Percentiles rank a stretch among this genome's conserved stretches.
Conservation (phyloP, 805 yeast species). For the Candida insectalens region DNA sequence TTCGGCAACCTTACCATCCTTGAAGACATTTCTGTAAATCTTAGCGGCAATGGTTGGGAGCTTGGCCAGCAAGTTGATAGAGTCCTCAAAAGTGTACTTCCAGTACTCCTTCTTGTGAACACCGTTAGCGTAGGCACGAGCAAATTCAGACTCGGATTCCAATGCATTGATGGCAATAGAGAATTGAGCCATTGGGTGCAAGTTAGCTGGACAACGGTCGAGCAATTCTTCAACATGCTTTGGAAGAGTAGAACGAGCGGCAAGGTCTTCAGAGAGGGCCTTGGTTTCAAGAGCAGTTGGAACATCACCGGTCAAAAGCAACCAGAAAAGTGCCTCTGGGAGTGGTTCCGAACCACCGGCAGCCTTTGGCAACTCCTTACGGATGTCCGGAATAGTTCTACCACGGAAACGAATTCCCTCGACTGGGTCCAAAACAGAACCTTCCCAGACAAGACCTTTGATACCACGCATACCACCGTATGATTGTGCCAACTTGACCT, state of each 20-base stretch:
- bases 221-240: conserved; percentile 65
- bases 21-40: conserved; percentile 77
- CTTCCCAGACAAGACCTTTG: conserved; percentile 82
- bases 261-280: conserved; percentile 66
- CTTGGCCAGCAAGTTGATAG: conserved; percentile 72
- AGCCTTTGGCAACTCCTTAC: conserved; percentile 64
- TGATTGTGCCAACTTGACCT: conserved; percentile 68
- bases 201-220: conserved; percentile 63
- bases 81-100: conserved; percentile 78
- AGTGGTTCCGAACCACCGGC: conserved; percentile 54
- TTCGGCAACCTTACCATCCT: conserved; percentile 59
- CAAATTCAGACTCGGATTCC: conserved; percentile 74
- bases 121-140: conserved; percentile 80
- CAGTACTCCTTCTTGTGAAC: conserved; percentile 77
- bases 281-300: conserved; percentile 65
- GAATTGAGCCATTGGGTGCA: conserved; percentile 89
- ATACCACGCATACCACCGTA: conserved; percentile 91
- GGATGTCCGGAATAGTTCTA: conserved; percentile 71
- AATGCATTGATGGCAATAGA: conserved; percentile 75
- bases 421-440: conserved; percentile 73
- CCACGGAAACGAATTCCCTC: conserved; percentile 88
- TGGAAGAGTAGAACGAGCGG: conserved; percentile 70
- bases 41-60: conserved; percentile 73
- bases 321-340: conserved; percentile 81
- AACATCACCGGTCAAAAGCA: conserved; percentile 72